Base-by-base conservation (phyloP, 169 alveolate species). In the Cyclospora cayetanensis region DNA sequence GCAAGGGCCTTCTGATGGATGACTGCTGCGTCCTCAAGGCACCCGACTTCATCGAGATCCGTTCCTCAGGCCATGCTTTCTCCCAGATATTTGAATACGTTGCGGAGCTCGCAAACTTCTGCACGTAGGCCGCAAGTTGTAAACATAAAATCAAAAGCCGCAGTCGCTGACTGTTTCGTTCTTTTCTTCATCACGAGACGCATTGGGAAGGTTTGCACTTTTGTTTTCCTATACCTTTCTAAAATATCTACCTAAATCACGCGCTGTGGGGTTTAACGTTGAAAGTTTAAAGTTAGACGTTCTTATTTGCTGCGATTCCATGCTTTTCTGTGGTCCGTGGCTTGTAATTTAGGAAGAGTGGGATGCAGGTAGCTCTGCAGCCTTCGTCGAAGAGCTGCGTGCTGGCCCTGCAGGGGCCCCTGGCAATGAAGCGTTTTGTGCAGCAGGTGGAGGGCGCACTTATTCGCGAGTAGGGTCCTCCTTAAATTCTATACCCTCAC, bases 1-100 rank as follows among this genome's bases (percentile, higher is more conserved):
- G 70, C 27, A 34, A 42, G 41, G 93, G 93, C 18, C 52, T 70
- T 35, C n/a, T 89, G n/a, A 46, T 89, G n/a, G 93, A 89, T 5
- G 93, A 89, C 37, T 66, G 86, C 60, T 89, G 37, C 70, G 93
- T 72, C 52, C 37, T 34, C 22, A 89, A 89, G 39, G 31, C n/a
- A 22, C 1, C 52, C 41, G 35, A 31, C 25, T n/a, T 22, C 22
- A 46, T 89, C 29, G 72, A 60, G 35, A 29, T 89, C 41, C 35
- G 66, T 31, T 11, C 25, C 20, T 70, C 90, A 0, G 85, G 92
- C 66, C 65, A 42, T 25, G 66, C 65, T 22, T 35, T 50, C 5
- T 3, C 39, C 9, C 55, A 35, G 41, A 3, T 31, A 50, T 80
- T 80, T 37, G 90, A 80, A n/a, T 80, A 52, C 37, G 52, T 80